Percentiles rank a stretch among this genome's conserved stretches.
Evolutionary conservation across 352 stramenopile genomes (phyloP).

Genomic region (Peronospora belbahrii): DNA sequence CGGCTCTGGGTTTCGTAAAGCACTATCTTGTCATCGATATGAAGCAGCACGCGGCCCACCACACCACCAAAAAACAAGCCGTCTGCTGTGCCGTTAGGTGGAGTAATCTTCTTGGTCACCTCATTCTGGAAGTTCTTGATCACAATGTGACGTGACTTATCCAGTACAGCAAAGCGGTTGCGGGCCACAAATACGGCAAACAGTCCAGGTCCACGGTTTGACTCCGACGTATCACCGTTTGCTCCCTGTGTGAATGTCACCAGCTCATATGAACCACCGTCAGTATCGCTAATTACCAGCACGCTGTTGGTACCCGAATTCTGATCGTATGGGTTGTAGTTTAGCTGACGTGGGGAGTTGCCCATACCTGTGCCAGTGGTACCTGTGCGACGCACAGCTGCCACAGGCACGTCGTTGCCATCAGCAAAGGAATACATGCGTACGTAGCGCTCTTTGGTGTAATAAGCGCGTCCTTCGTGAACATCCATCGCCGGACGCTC

Average conservation of each 20-base stretch:
- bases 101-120: conserved; percentile 95
- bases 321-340: conserved; percentile 96
- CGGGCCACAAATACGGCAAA: conserved; percentile 95
- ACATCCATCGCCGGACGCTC: conserved; percentile 94
- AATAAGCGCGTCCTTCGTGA: conserved; percentile 86
- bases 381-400: conserved; percentile 58
- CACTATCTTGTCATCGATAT: conserved; percentile 95
- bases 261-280: conserved; percentile 97
- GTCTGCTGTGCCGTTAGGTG: conserved; percentile 93
- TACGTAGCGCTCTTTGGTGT: conserved; percentile 97
- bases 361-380: conserved; percentile 83
- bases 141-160: conserved; percentile 94
- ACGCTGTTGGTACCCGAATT: conserved; percentile 80
- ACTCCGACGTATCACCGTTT: conserved; percentile 84
- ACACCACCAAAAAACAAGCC: conserved; percentile 94
- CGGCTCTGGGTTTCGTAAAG: conserved; percentile 98
- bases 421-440: conserved; percentile 93
- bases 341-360: conserved; percentile 89
- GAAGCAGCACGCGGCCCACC: conserved; percentile 95
- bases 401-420: conserved; percentile 68
- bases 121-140: conserved; percentile 99
- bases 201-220: conserved; percentile 90
- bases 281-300: conserved; percentile 91
- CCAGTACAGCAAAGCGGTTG: conserved; percentile 97
- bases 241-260: conserved; percentile 88